Evolutionary conservation across 306 rosid species (phyloP), one percentile per base, ranked within the genome.

Genomic region (Begonia masoniana): DNA sequence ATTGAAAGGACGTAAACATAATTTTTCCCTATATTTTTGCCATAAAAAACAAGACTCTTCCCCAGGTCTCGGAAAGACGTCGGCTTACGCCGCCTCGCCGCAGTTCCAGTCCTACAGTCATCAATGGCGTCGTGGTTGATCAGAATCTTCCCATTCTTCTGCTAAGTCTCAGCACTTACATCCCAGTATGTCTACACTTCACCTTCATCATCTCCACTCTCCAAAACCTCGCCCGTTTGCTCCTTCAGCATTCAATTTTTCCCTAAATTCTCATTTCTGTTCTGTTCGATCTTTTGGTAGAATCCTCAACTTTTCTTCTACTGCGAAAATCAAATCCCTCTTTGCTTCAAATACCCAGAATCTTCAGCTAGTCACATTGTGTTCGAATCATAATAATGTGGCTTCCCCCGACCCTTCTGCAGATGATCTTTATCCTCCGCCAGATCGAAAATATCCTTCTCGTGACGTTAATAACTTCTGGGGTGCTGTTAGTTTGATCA

Each of bases 401-500:
- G 8, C 39, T 31, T 31, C 39, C 5, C 9, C 39, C 39, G 39
- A 31, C 7, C 9, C 39, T 31, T 31, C 9, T 31, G 39, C 39
- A 7, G 9, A 31, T 31, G 39, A 31, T 31, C 7, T 31, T 31
- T 7, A 31, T 7, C 39, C 39, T 31, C 39, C 8, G 39, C 7
- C 16, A 58, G 39, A 23, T 64, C 50, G 45, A 47, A 15, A 61
- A 41, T 47, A 57, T 4, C 15, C 5, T 53, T 1, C 39, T 5
- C 7, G 59, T 10, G 54, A 62, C 14, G 52, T 58, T 9, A 76
- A 74, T 51, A 77, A 58, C 54, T 74, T 81, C 71, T 77, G 71
- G 79, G 88, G 81, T 50, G 88, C 81, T 13, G 79, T 69, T 58
- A 55, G 77, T 72, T 59, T 81, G 57, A 74, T 81, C 5, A 55